These are phyloP conservation scores for Talaromyces liani DNA, from an alignment of 495 filamentous ascomycete species.

Conservation along the genomic window DNA sequence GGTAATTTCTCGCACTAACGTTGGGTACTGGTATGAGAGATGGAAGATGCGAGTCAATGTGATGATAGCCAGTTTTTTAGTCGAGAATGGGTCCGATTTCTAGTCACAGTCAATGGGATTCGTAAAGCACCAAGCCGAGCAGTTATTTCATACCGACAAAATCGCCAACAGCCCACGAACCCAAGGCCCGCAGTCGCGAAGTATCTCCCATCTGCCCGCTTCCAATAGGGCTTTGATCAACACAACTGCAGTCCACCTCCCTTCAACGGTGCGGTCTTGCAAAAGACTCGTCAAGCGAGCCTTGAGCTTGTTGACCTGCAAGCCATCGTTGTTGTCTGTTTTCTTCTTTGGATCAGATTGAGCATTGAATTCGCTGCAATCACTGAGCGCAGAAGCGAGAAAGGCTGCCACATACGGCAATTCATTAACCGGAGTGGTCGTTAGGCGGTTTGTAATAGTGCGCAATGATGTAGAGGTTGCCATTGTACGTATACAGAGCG, in stretches of 20 bases:
- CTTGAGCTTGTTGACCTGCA: conserved; percentile 69
- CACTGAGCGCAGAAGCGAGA: conserved; percentile 52
- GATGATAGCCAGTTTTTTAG: conserved; percentile 66
- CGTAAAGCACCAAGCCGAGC: background rate
- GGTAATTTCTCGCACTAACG: conserved; percentile 77
- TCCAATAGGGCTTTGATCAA: conserved; percentile 77
- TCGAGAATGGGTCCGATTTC: conserved; percentile 66
- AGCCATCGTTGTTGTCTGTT: conserved; percentile 51
- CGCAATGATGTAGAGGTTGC: conserved; percentile 34
- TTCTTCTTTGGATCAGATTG: conserved; percentile 36
- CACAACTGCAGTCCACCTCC: conserved; percentile 67
- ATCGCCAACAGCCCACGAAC: conserved; percentile 63
- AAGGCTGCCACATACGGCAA: conserved; percentile 55
- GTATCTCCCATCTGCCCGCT: conserved; percentile 68
- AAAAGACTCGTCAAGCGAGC: conserved; percentile 69
- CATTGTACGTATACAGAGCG: background rate
- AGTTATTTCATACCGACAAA: conserved; percentile 50
- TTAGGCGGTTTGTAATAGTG: conserved; percentile 59
- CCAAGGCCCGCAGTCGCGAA: conserved; percentile 64
- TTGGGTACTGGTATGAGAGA: conserved; percentile 71
- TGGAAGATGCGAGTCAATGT: conserved; percentile 74
- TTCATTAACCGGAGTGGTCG: conserved; percentile 53
- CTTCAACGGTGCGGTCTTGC: conserved; percentile 61
- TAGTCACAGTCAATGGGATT: conserved; percentile 22
- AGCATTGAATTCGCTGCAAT: conserved; percentile 50